Evolutionary conservation across 176 grass and related monocot species (phyloP), one percentile per base, ranked within the genome.

Genomic region (Phoenix roebelenii): DNA sequence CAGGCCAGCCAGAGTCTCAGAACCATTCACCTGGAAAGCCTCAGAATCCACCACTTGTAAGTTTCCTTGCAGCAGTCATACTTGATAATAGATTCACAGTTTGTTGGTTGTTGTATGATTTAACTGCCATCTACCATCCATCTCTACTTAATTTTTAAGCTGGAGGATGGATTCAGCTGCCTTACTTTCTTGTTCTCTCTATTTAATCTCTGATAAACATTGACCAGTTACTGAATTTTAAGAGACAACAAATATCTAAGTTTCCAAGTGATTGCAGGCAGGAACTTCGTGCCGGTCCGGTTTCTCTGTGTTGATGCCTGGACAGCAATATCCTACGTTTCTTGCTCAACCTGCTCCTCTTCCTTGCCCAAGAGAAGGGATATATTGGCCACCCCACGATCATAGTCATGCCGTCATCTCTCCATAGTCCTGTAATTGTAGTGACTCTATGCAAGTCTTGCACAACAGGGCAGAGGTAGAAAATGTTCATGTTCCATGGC

Each of bases 221-320:
- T 44, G 35, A 44, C 9, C 35, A 44, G 10, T 44, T 2, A 14
- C 35, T 44, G 35, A 12, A 12, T 44, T 44, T 44, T 44, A 44
- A 44, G 9, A 44, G 35, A 44, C 32, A 35, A 14, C 35, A 44
- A 3, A 10, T 44, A 44, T 7, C 10, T 39, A 19, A 26, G 51
- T 7, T 10, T 17, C 18, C 52, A 18, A 22, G 20, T 35, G 19
- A 25, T 79, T 48, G 23, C 83, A 91, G 93, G 79, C 74, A 55
- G 69, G 80, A 25, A 56, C 73, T 16, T 39, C 59, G 19, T 19
- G 75, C 55, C 39, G 58, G 1, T 61, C 67, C 17, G 75, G 89
- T 18, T 65, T 88, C 62, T 88, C 93, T 48, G 88, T 98, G 78
- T 50, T 92, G 64, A 98, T 98, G 93, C 88, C 93, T 23, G 88